Evolutionary conservation across 345 rosid species (phyloP).

Genomic region (Brassica napus): DNA sequence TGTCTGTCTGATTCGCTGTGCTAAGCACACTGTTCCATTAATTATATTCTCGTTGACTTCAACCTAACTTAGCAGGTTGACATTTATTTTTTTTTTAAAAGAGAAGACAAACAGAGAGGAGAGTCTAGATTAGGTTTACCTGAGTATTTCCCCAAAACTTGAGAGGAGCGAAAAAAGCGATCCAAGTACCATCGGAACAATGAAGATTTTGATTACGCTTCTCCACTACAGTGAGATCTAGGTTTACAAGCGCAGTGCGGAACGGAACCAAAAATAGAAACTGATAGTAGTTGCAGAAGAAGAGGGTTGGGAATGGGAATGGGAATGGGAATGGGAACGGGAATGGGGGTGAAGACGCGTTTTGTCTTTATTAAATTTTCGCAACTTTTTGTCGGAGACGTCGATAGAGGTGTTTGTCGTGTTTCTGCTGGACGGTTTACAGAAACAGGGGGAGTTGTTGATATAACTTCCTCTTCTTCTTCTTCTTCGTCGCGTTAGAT

Average conservation of each 20-base stretch:
- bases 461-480: not conserved
- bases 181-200: constrained; percentile 34
- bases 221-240: constrained; percentile 1
- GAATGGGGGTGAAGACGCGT: constrained; percentile 11
- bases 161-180: constrained; percentile 25
- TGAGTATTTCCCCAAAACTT: constrained; percentile 40
- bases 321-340: too few species aligned
- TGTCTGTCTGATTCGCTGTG: constrained; percentile 15
- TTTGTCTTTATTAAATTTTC: not conserved
- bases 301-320: not conserved
- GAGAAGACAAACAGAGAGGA: not conserved
- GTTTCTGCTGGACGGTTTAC: constrained; percentile 7
- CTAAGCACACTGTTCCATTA: constrained; percentile 14
- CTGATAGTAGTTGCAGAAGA: not conserved
- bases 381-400: not conserved
- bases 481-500: not conserved
- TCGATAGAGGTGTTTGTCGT: not conserved
- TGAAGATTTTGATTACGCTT: not conserved
- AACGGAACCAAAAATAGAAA: not conserved
- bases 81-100: not conserved
- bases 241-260: not conserved
- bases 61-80: not conserved
- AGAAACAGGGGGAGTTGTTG: constrained; percentile 3
- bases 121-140: constrained; percentile 28
- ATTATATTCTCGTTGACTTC: constrained; percentile 30